A percentile compares a stretch with the other conserved stretches of the same genome.
phyloP scores from a whole-genome alignment of 2,329 filamentous ascomycete species.

The Trichoderma breve region DNA sequence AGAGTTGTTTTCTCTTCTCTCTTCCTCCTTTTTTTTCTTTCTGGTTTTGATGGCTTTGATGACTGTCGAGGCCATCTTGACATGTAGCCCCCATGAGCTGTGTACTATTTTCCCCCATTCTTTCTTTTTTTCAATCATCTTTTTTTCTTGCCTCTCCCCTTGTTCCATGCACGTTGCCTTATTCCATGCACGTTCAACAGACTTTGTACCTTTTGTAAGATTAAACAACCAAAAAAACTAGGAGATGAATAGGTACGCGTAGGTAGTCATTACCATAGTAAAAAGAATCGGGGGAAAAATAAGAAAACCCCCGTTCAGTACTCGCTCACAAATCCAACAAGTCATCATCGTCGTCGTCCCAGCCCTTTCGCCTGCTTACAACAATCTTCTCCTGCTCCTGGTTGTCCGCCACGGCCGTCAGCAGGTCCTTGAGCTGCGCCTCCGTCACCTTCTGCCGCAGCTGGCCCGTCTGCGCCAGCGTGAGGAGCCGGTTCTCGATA shows the following conservation, averaged over 20 bases:
- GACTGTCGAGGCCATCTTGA: not conserved
- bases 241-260: not conserved
- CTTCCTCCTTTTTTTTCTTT: not conserved
- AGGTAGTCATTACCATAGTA: not conserved
- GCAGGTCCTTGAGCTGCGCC: constrained; percentile 85
- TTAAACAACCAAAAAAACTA: not conserved
- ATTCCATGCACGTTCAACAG: not conserved
- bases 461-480: constrained; percentile 85
- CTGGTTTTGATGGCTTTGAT: not conserved
- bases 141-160: not conserved
- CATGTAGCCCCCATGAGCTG: not conserved
- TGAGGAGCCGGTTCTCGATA: constrained; percentile 89
- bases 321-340: constrained; percentile 58
- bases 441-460: constrained; percentile 85
- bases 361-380: constrained; percentile 76
- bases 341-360: constrained; percentile 83
- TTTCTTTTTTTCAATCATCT: not conserved
- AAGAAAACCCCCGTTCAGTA: not conserved
- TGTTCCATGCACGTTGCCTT: not conserved
- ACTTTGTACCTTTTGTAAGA: not conserved
- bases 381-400: constrained; percentile 82
- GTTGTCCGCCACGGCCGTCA: constrained; percentile 80
- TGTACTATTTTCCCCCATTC: not conserved
- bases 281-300: not conserved
- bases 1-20: not conserved